Percentiles rank a stretch among this genome's conserved stretches.
Evolutionary conservation across 225 moss, liverwort and hornwort genomes (phyloP).

Genomic region (Straminergon stramineum): DNA sequence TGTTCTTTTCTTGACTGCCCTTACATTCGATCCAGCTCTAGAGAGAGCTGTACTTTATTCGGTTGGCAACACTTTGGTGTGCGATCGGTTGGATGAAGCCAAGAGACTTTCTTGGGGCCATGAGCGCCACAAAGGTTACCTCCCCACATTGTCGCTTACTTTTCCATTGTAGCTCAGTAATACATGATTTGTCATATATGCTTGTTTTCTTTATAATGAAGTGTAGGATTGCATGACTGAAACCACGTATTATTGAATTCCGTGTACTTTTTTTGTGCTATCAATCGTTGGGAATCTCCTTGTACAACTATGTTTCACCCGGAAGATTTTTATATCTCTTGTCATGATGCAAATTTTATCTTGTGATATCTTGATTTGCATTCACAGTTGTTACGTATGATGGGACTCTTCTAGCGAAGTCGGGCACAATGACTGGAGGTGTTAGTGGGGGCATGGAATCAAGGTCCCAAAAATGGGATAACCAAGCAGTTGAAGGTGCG

Average conservation of each 20-base stretch:
- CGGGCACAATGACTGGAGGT: conserved; percentile 93
- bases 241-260: background rate
- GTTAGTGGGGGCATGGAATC: conserved; percentile 84
- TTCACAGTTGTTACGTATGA: conserved; percentile 71
- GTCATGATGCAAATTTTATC: background rate
- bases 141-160: background rate
- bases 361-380: background rate
- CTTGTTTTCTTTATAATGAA: background rate
- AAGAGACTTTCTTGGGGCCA: conserved; percentile 75
- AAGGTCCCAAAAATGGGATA: conserved; percentile 97
- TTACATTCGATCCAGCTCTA: conserved; percentile 71
- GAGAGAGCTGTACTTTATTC: conserved; percentile 85
- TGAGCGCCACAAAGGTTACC: conserved; percentile 82
- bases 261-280: background rate
- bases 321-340: background rate
- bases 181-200: background rate
- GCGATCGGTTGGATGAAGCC: conserved; percentile 78
- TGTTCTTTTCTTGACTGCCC: conserved; percentile 39
- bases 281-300: background rate
- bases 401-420: conserved; percentile 73
- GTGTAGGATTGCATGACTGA: background rate
- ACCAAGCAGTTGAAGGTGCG: conserved; percentile 82
- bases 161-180: background rate
- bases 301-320: background rate
- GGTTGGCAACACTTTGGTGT: conserved; percentile 82